Evolutionary conservation across 306 rosid species (phyloP), one percentile per base, ranked within the genome.

Genomic region (Cicer chorassanicum): DNA sequence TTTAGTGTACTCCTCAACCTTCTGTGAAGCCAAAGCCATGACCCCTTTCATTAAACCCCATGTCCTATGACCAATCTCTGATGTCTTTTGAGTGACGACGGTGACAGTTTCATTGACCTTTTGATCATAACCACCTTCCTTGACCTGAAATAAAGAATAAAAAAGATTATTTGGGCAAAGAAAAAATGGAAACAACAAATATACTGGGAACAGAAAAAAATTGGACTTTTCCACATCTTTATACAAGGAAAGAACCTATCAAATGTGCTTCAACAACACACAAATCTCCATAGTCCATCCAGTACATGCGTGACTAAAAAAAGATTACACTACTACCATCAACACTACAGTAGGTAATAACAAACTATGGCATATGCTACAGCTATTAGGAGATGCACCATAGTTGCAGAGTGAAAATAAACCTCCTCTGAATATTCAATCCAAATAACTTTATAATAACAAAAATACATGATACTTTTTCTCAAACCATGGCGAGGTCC

Each of bases 1-100:
- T 81, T 78, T 88, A 7, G 98, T 10, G 57, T 77, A 86, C 84
- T 90, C 98, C 74, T 89, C 98, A 78, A 93, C 96, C 83, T 93
- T 93, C 82, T 89, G 95, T 11, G 98, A 78, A 71, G 98, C 98
- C 70, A 93, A 6, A 44, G 98, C 98, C 91, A 93, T 85, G 59
- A 93, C 98, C 56, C 97, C 98, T 79, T 86, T 93, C 98, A 93
- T 89, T 51, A 93, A 75, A 51, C 97, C 98, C 98, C 98, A 93
- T 1, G 97, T 90, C 87, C 75, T 93, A 16, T 90, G 95, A 57
- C 98, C 98, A 63, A 93, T 86, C 83, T 92, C 96, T 42, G 96
- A 53, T 50, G 98, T 92, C 88, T 90, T 93, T 79, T 94, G 86
- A 55, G 93, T 80, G 63, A 93, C 98, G 48, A 92, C 98, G 75